Evolutionary conservation across 495 filamentous ascomycete genomes (phyloP), one percentile per base, ranked within the genome.

Genomic region (Trichoderma virens): DNA sequence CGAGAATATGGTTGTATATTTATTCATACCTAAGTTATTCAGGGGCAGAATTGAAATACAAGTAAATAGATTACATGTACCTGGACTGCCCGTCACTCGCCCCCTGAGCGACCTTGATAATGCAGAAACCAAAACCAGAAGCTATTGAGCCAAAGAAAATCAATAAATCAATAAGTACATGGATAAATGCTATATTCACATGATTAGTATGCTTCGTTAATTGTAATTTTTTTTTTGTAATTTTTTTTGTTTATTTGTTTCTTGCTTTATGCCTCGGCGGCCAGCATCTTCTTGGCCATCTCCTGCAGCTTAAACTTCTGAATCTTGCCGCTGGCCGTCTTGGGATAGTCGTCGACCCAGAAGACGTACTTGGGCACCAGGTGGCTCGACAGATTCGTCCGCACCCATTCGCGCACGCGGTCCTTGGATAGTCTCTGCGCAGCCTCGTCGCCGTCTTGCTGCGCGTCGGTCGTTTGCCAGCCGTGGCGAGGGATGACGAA

Each of bases 301-400:
- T 92, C 88, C 72, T 82, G 84, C 69, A 98, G 76, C 73, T 90
- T 95, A 75, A 90, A 97, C 75, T 97, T 97, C 78, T 97, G 91
- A 47, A 98, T 94, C 82, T 98, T 98, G 34, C 94, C 94, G 72
- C 91, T 96, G 23, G 91, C 90, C 25, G 94, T 98, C 80, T 96
- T 97, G 8, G 94, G 94, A 69, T 90, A 94, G 9, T 84, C 80
- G 0, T 86, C 83, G 2, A 90, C 78, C 80, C 90, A 96, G 74
- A 96, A 97, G 35, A 97, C 86, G 73, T 95, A 85, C 73, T 93
- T 96, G 0, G 94, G 94, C 61, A 90, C 91, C 82, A 79, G 79
- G 79, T 97, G 93, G 69, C 82, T 76, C 60, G 88, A 91, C 65
- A 98, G 73, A 56, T 82, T 82, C 67, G 76, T 77, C 38, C 81